phyloP scores from a whole-genome alignment of 306 rosid genomes.

The Acacia crassicarpa region DNA sequence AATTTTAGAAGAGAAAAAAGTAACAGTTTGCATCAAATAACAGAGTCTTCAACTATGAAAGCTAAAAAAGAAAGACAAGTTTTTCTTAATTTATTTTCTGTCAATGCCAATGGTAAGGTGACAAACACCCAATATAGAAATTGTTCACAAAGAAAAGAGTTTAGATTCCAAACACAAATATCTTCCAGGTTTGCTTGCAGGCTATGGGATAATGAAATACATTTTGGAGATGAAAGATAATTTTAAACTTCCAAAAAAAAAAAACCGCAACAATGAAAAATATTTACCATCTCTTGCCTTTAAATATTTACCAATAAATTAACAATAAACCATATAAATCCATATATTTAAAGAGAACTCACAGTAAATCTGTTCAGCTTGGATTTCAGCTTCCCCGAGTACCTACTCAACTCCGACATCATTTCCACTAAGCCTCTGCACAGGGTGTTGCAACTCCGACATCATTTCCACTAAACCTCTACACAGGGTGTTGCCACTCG shows the following conservation, averaged over 20 bases:
- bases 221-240: not conserved
- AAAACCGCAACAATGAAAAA: not conserved
- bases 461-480: too few relatives aligned
- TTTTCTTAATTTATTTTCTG: not conserved
- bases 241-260: not conserved
- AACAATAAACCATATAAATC: too few relatives aligned
- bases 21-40: not conserved
- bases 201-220: not conserved
- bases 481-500: too few relatives aligned
- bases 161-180: not conserved
- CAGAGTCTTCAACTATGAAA: not conserved
- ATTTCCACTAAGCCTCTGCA: too few relatives aligned
- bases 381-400: too few relatives aligned
- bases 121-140: not conserved
- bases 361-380: not conserved
- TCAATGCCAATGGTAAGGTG: not conserved
- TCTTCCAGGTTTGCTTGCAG: not conserved
- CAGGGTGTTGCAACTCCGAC: too few relatives aligned
- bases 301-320: not conserved
- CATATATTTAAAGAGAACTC: not conserved
- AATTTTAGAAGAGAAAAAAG: constrained; percentile 4
- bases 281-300: not conserved
- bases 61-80: not conserved
- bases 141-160: not conserved
- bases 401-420: too few relatives aligned